Evolutionary conservation across 345 rosid species (phyloP).

Genomic region (Syzygium aqueum): DNA sequence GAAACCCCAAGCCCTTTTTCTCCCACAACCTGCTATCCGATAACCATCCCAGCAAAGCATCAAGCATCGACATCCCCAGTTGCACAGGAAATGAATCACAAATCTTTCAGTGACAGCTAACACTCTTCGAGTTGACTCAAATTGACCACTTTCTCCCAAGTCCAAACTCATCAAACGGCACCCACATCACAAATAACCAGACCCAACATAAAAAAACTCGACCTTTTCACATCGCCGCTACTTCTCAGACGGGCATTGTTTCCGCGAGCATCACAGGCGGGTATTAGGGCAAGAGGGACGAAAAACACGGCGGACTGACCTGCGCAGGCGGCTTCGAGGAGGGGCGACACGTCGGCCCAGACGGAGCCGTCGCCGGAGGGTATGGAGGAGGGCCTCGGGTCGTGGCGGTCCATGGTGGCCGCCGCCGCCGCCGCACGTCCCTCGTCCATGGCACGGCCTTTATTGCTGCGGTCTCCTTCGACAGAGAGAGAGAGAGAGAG

Average conservation of each 20-base stretch:
- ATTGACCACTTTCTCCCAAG: neutral
- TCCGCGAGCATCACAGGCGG: neutral
- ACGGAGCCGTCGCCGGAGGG: constrained; percentile 54
- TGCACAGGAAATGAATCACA: neutral
- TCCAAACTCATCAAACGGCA: neutral
- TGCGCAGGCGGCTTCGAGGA: constrained; percentile 55
- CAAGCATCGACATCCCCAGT: neutral
- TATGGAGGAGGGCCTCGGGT: constrained; percentile 23
- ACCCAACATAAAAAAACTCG: neutral
- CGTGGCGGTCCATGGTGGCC: constrained; percentile 17
- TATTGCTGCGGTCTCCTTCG: neutral
- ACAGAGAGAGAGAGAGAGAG: no score
- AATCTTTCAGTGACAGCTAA: neutral
- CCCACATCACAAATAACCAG: neutral
- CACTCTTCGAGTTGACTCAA: neutral
- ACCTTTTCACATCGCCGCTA: neutral
- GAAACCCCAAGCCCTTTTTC: neutral
- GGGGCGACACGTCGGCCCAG: constrained; percentile 79
- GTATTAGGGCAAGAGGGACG: neutral
- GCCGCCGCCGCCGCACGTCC: neutral
- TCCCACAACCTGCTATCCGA: neutral
- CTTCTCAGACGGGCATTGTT: neutral
- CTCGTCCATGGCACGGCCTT: neutral
- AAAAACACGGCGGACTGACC: constrained; percentile 19
- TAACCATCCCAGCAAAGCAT: neutral